Evolutionary conservation across 2,329 filamentous ascomycete genomes (phyloP).

Genomic region (Alternaria burnsii): DNA sequence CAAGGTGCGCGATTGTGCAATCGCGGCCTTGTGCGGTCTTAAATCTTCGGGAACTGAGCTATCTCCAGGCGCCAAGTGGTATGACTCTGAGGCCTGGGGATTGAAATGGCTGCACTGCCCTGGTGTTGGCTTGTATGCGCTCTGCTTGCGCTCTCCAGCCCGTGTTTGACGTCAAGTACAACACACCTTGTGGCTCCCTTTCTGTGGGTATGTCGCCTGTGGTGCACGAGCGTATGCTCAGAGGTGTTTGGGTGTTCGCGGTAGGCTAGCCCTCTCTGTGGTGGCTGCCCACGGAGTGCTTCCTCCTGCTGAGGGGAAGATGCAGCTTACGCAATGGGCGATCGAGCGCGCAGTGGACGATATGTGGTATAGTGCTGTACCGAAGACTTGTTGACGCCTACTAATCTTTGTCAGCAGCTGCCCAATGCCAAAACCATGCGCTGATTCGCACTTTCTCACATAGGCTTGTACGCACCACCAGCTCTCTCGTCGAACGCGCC

Average conservation of each 20-base stretch:
- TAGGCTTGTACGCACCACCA: conserved; percentile 7
- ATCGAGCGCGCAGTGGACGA: neutral
- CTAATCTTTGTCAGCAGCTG: conserved; percentile 12
- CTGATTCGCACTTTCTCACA: conserved; percentile 12
- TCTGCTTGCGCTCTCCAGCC: conserved; percentile 12
- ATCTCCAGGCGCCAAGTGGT: conserved; percentile 39
- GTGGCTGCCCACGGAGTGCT: neutral
- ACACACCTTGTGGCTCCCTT: neutral
- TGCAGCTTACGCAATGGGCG: neutral
- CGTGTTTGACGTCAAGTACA: neutral
- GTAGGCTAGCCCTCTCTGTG: neutral
- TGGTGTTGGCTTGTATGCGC: conserved; percentile 16
- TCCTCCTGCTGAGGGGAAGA: neutral
- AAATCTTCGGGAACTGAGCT: conserved; percentile 38
- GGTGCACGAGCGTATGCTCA: conserved; percentile 3
- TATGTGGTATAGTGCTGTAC: neutral
- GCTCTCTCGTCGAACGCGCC: conserved; percentile 8
- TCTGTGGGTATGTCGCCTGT: conserved; percentile 1
- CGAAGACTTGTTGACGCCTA: neutral
- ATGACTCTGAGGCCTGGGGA: conserved; percentile 11
- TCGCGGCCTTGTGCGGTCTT: conserved; percentile 36
- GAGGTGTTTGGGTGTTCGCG: neutral
- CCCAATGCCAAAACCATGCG: neutral
- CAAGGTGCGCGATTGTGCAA: conserved; percentile 16
- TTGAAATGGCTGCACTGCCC: conserved; percentile 29